Evolutionary conservation across 129 eudicot species (phyloP), one percentile per base, ranked within the genome.

Genomic region (Apium graveolens): DNA sequence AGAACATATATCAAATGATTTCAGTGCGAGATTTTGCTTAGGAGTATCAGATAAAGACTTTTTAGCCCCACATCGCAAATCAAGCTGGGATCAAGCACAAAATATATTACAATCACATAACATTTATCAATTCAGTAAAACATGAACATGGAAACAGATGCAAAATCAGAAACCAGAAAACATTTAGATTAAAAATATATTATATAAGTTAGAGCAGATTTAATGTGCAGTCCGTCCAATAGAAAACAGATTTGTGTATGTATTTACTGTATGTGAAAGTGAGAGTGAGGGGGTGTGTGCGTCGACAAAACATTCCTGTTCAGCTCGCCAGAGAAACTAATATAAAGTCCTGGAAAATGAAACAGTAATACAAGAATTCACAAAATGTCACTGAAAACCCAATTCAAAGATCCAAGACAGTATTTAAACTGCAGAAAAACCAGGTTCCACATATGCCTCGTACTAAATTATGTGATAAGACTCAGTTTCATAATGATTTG

Each of bases 1-100:
- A 0, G 85, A 76, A 86, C 91, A 88, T 71, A 94, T 87, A 83
- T 91, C 98, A 83, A 92, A 88, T 27, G 98, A 91, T 78, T 94
- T 94, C 82, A 94, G 86, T 27, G 74, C 75, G 70, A 94, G 92
- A 49, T 86, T 57, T 78, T 84, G 96, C 83, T 80, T 94, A 42
- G 98, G 97, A 81, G 97, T 96, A 78, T 91, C 97, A 68, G 87
- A 83, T 79, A 94, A 86, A 46, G 97, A 94, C 76, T 87, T 89
- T 85, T 91, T 94, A 74, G 96, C 90, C 79, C 96, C 98, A 83
- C 87, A 78, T 66, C 97, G 97, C 84, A 94, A 80, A 77, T 94
- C 98, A 84, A 94, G 96, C 98, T 94, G 87, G 82, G 83, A 93
- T 84, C 69, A 88, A 78, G 76, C 68, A 76, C 81, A 79, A 86